Conservation (phyloP, 495 filamentous ascomycete species). For the Jackrogersella minutella region DNA sequence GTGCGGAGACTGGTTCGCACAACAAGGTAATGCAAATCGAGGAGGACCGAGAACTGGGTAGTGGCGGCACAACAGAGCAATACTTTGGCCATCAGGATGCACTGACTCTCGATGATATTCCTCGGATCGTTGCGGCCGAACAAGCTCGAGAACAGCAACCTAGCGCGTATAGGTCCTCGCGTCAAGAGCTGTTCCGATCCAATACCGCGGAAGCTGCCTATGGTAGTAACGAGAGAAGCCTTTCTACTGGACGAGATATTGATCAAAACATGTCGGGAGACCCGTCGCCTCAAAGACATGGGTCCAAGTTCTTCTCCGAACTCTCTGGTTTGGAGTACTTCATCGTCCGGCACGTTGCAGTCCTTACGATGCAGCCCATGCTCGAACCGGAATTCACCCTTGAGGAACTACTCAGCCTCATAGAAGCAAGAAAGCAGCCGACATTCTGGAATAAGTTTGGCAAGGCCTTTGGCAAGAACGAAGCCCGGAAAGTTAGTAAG, state of each 20-base stretch:
- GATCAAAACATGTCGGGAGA: constrained; percentile 58
- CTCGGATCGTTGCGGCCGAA: constrained; percentile 94
- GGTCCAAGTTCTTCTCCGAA: constrained; percentile 93
- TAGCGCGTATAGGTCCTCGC: constrained; percentile 71
- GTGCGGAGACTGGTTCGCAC: constrained; percentile 66
- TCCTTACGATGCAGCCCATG: constrained; percentile 93
- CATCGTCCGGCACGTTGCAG: constrained; percentile 93
- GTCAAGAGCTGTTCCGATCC: constrained; percentile 76
- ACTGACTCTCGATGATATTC: constrained; percentile 94
- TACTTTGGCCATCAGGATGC: constrained; percentile 91
- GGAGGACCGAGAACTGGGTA: constrained; percentile 80
- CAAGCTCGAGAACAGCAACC: constrained; percentile 92
- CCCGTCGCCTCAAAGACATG: constrained; percentile 57
- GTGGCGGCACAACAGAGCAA: constrained; percentile 75
- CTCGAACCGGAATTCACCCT: constrained; percentile 88
- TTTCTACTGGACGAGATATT: constrained; percentile 69
- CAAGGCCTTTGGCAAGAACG: constrained; percentile 85
- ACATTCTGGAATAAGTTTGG: constrained; percentile 98
- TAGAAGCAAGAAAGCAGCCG: constrained; percentile 84
- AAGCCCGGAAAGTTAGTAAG: constrained; percentile 77
- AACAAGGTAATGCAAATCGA: constrained; percentile 77
- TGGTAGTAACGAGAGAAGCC: constrained; percentile 77
- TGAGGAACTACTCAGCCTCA: constrained; percentile 93
- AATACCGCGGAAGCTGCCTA: constrained; percentile 69
- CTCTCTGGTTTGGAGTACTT: constrained; percentile 96